phyloP scores from a whole-genome alignment of 139 green algal genomes.

The Yamagishiella unicocca region DNA sequence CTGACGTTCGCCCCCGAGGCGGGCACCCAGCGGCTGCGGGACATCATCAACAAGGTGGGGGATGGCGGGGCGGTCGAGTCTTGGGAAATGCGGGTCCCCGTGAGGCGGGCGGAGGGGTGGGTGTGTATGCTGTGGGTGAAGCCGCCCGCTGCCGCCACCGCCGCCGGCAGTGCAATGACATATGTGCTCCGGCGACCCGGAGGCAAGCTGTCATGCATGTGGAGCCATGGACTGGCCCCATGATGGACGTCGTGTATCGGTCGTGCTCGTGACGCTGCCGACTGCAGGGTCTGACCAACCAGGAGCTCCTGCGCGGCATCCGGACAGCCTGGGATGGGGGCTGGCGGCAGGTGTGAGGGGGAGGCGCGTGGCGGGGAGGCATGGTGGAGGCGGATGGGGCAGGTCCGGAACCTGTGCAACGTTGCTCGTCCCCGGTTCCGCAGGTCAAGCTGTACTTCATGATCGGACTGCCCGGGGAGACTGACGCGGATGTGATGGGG shows the following conservation, averaged over 20 bases:
- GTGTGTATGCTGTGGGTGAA: too few relatives aligned
- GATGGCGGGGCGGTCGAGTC: too few relatives aligned
- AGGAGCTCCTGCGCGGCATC: slow-evolving; percentile 80
- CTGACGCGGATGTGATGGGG: slow-evolving; percentile 84
- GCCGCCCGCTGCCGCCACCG: too few relatives aligned
- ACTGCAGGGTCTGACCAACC: slow-evolving; percentile 72
- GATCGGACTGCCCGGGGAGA: slow-evolving; percentile 84
- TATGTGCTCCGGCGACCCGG: too few relatives aligned
- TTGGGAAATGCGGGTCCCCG: too few relatives aligned
- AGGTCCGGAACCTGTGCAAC: not conserved
- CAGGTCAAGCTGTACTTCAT: slow-evolving; percentile 82
- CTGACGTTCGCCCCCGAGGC: slow-evolving; percentile 86
- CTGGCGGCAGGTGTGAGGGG: slow-evolving; percentile 67
- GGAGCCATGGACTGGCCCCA: too few relatives aligned
- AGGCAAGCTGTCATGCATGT: too few relatives aligned
- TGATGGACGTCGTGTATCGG: too few relatives aligned
- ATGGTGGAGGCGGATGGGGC: not conserved
- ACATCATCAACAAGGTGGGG: slow-evolving; percentile 80
- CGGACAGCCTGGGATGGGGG: slow-evolving; percentile 82
- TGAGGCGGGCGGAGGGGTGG: too few relatives aligned
- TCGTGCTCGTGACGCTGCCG: too few relatives aligned
- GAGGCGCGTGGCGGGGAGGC: too few relatives aligned
- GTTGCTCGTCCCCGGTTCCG: not conserved
- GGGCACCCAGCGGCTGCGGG: slow-evolving; percentile 77
- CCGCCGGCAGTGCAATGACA: too few relatives aligned